Base-by-base conservation (phyloP, 495 filamentous ascomycete species). In the Lasiosphaeris hirsuta region DNA sequence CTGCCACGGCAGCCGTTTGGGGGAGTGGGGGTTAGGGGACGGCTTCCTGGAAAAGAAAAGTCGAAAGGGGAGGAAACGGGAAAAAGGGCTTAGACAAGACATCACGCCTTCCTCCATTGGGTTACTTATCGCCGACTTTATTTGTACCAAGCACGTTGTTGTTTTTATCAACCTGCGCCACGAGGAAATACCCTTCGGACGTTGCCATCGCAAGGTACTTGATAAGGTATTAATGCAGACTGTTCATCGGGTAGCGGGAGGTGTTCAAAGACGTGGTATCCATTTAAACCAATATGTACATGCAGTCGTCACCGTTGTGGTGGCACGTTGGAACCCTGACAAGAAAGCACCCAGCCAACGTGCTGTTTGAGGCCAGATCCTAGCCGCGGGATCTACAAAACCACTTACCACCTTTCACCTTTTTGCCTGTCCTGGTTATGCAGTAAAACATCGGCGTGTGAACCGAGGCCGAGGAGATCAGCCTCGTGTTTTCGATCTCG, bases 391-490 rank as follows among this genome's bases (percentile, higher is more conserved):
- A 19, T 35, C 54, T 14, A 18, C 53, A 11, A 39, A 46, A 5
- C 17, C 43, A 30, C 51, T 23, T 54, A 39, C 17, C 39, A 33
- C 30, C n/a, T n/a, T n/a, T n/a, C 58, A 14, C 40, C 7, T 35
- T 56, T 51, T 56, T 40, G 30, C 37, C 38, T 41, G 41, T 41
- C 58, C 38, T 46, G 36, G n/a, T 51, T 40, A 42, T 54, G 42
- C 48, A 47, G 38, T 14, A 35, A 10, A 54, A 18, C 13, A 47
- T 33, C 44, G n/a, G 44, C 44, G 23, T 5, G 23, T 5, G 23
- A 30, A 30, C 23, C 23, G 23, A 30, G 23, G 5, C 23, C 23
- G 5, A 30, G 23, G 23, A 30, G 23, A 30, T 30, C 23, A 30
- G 23, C 23, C 5, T 30, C 23, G 23, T 30, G 5, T 30, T 2